A percentile compares a stretch with the other conserved stretches of the same genome.
Conservation (phyloP, 176 grass and related monocot species). For the Miscanthus lutarioriparius region DNA sequence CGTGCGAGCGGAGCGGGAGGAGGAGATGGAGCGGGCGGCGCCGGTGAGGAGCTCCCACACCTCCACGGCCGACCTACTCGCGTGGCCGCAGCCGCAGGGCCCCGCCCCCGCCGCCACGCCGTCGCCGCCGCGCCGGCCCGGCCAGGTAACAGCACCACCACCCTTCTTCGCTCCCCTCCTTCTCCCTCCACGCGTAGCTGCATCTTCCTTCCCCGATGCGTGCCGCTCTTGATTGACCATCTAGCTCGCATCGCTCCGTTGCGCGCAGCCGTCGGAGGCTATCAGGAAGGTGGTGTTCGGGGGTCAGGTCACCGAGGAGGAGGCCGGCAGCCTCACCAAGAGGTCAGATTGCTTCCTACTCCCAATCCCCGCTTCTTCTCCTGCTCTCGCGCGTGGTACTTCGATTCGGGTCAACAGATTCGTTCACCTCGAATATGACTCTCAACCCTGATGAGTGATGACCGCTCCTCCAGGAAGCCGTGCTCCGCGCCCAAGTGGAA, state of each 20-base stretch:
- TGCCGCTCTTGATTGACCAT: not conserved
- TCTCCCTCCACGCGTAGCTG: not conserved
- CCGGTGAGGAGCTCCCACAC: conserved; percentile 88
- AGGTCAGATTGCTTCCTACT: conserved; percentile 46
- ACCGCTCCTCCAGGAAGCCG: conserved; percentile 57
- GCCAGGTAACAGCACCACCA: conserved; percentile 39
- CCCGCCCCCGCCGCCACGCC: conserved; percentile 38
- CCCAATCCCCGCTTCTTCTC: not conserved
- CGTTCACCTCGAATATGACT: not conserved
- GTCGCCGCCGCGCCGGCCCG: conserved; percentile 50
- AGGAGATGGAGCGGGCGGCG: conserved; percentile 68
- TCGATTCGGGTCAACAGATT: conserved; percentile 5
- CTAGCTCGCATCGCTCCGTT: not conserved
- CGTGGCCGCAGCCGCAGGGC: conserved; percentile 54
- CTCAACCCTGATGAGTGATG: not conserved
- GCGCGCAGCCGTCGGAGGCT: conserved; percentile 76
- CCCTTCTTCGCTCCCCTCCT: not conserved
- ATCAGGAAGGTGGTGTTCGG: conserved; percentile 92
- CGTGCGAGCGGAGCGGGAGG: not conserved
- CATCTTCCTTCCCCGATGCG: not conserved
- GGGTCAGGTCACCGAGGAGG: conserved; percentile 87
- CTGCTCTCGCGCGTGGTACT: not conserved
- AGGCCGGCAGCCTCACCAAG: conserved; percentile 77
- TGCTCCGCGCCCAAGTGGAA: conserved; percentile 91
- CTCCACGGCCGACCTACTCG: conserved; percentile 74